Base-by-base conservation (phyloP, 1,284 basidiomycete species). In the Malassezia vespertilionis region DNA sequence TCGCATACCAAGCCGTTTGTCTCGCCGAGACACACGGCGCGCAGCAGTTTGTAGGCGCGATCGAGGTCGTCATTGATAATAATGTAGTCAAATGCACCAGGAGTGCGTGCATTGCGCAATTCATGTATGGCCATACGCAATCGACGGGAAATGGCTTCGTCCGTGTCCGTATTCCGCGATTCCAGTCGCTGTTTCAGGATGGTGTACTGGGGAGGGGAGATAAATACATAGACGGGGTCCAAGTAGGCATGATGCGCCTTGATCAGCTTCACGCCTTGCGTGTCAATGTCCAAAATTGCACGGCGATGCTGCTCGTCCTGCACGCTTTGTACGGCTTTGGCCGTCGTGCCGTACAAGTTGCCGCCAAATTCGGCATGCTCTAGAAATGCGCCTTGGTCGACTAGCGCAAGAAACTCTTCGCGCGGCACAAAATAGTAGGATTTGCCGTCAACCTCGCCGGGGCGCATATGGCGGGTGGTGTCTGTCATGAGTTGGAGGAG, bases 231-330 rank as follows among this genome's bases (percentile, higher is more conserved):
- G 54, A 95, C 78, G 6, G 90, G 86, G 61, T 84, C 77, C 33
- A 97, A 74, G 42, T 79, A 73, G 0, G 76, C 71, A 55, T 60
- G 83, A 80, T 77, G 74, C 24, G 76, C 72, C 71, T 88, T 89
- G 65, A 96, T 82, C 72, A 89, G 51, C 23, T 63, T 58, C 21
- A 70, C 65, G 26, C 67, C 67, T 46, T 91, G 89, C 11, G 87
- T 82, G 69, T 99, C 91, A 57, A 99, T 97, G 71, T 99, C 91
- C 34, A 99, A 79, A 44, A 99, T 82, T 69, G 91, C 96, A 12
- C 87, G 74, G 44, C 71, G 71, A 3, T 60, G 60, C 75, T 57
- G 77, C 76, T 28, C 82, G 3, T 47, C 44, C 38, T 38, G 43
- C 24, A 80, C 76, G 42, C 74, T 76, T 46, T 74, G 68, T 17